Evolutionary conservation across 352 stramenopile species (phyloP), one percentile per base, ranked within the genome.

Genomic region (Phytophthora macrochlamydospora): DNA sequence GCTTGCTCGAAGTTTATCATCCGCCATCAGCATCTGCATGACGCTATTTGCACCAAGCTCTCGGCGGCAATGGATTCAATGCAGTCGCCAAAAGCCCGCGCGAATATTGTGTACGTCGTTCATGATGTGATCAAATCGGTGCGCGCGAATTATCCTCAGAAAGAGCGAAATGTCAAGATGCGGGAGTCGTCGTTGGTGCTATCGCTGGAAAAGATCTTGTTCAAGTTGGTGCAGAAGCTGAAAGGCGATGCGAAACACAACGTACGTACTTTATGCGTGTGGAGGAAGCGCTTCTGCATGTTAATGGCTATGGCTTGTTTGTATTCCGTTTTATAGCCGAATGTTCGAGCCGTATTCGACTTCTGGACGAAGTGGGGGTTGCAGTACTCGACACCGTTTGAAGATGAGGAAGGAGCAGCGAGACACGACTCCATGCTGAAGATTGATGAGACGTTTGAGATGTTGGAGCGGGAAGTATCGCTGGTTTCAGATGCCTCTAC

Each of bases 311-410:
- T 62, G 44, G 24, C 14, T 37, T 38, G 11, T 65, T 38, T 58
- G 33, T 30, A 53, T 29, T 51, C 14, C 51, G 4, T 29, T 46
- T 54, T 56, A 29, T 43, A 94, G 85, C 71, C 74, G 11, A 91
- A 91, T 70, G 70, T 94, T 51, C 77, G 79, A 65, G 82, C 83
- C 24, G 83, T 94, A 11, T 89, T 92, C 37, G 84, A 91, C 7
- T 92, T 92, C n/a, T 94, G 86, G 86, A 87, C 81, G 8, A 94
- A 94, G 61, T 94, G 86, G 86, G n/a, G 83, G 80, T 61, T 93
- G 40, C 79, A 92, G 61, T 92, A 87, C 67, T 77, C 70, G 38
- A 71, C 64, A 6, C 77, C 78, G 7, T 54, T 78, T 46, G 74
- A 77, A 50, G 61, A 62, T 11, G 67, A 75, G 29, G 57, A 53